Conservation (phyloP, 1,284 basidiomycete species). For the Sphaerobolus stellatus region DNA sequence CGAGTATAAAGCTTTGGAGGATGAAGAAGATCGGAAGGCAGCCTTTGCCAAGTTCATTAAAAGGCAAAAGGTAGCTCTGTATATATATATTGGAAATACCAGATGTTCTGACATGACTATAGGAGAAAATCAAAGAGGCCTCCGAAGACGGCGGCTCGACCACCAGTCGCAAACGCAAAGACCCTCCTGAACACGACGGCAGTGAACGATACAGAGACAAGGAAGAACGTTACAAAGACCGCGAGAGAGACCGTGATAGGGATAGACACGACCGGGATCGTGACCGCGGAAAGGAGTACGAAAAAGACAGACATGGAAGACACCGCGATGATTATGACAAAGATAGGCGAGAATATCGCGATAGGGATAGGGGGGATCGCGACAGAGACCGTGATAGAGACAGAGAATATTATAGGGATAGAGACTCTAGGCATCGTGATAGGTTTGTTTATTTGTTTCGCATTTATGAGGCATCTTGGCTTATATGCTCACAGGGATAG, state of each 20-base stretch:
- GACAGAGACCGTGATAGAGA: constrained; percentile 35
- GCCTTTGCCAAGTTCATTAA: constrained; percentile 86
- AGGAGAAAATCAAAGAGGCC: constrained; percentile 68
- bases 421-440: constrained; percentile 40
- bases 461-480: neutral
- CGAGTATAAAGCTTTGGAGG: constrained; percentile 82
- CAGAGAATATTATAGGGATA: constrained; percentile 18
- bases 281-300: constrained; percentile 27
- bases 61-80: constrained; percentile 66
- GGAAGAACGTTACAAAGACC: constrained; percentile 31
- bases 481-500: constrained; percentile 23
- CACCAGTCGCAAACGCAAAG: constrained; percentile 73
- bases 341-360: constrained; percentile 26
- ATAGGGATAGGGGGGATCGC: constrained; percentile 31
- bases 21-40: constrained; percentile 73
- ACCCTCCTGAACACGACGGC: constrained; percentile 49
- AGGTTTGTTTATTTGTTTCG: too few species aligned
- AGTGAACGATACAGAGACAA: constrained; percentile 20
- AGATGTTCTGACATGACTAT: neutral
- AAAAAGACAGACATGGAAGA: constrained; percentile 11
- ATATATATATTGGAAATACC: constrained; percentile 1
- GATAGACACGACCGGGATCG: constrained; percentile 35
- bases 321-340: constrained; percentile 22
- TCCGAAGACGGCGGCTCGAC: constrained; percentile 79
- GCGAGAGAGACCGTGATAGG: constrained; percentile 42